Conservation (phyloP, 2,329 filamentous ascomycete genomes). For the Fusarium robinianum region DNA sequence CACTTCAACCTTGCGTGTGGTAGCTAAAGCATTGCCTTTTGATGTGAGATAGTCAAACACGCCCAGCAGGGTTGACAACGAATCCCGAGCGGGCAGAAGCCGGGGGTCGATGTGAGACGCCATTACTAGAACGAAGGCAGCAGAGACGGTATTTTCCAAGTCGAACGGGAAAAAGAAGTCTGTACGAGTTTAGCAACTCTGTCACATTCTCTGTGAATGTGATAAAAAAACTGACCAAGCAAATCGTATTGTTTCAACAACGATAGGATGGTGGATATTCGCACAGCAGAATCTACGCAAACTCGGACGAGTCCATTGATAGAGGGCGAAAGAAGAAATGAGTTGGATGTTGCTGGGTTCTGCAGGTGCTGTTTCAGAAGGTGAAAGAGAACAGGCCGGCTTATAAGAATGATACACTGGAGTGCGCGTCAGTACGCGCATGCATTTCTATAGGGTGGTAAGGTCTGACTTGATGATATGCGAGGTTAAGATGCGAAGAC, state of each 20-base stretch:
- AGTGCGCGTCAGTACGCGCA: background rate
- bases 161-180: slow-evolving; percentile 15
- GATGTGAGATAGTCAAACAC: slow-evolving; percentile 7
- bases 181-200: background rate
- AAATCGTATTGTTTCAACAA: slow-evolving; percentile 8
- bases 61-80: slow-evolving; percentile 2
- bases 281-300: slow-evolving; percentile 7
- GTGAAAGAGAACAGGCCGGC: slow-evolving; percentile 9
- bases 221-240: background rate
- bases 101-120: slow-evolving; percentile 6
- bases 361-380: slow-evolving; percentile 5
- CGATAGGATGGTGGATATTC: slow-evolving; percentile 7
- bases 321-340: slow-evolving; percentile 1
- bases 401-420: slow-evolving; percentile 10
- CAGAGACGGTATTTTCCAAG: slow-evolving; percentile 11
- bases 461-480: slow-evolving; percentile 10
- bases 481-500: slow-evolving; percentile 9
- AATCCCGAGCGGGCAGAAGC: slow-evolving; percentile 2
- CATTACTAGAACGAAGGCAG: slow-evolving; percentile 12
- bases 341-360: background rate
- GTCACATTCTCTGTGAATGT: background rate
- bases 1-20: slow-evolving; percentile 6
- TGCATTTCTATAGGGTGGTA: background rate
- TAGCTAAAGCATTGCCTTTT: slow-evolving; percentile 5
- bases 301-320: slow-evolving; percentile 12